Percentiles rank a stretch among this genome's conserved stretches.
phyloP scores from a whole-genome alignment of 2,329 filamentous ascomycete genomes.

The Intubia oerlemansii region DNA sequence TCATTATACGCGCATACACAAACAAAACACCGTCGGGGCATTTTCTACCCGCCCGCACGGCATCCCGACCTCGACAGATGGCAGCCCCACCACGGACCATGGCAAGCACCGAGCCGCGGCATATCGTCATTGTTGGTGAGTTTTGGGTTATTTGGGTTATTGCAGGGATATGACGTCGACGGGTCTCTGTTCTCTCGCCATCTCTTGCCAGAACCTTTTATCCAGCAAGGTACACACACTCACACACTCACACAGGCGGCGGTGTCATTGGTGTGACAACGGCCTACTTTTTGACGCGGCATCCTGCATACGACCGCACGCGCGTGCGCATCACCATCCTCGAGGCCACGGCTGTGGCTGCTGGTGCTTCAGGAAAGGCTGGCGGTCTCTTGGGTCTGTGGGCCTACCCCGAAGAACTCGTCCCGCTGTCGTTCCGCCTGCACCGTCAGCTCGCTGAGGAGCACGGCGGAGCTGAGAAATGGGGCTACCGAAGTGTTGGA shows the following conservation, averaged over 20 bases:
- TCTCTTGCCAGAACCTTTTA: too few relatives aligned
- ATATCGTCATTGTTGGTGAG: slow-evolving; percentile 22
- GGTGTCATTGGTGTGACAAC: slow-evolving; percentile 85
- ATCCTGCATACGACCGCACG: slow-evolving; percentile 55
- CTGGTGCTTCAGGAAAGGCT: slow-evolving; percentile 88
- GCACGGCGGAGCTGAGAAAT: slow-evolving; percentile 54
- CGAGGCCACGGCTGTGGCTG: slow-evolving; percentile 65
- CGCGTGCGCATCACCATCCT: slow-evolving; percentile 66
- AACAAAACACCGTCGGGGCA: too few relatives aligned
- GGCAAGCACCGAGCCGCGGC: slow-evolving; percentile 2
- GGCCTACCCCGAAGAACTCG: slow-evolving; percentile 73
- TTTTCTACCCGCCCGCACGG: too few relatives aligned
- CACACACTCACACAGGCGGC: too few relatives aligned
- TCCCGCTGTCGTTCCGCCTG: slow-evolving; percentile 65
- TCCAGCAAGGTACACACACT: too few relatives aligned
- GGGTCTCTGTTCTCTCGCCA: too few relatives aligned
- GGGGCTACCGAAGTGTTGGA: slow-evolving; percentile 68
- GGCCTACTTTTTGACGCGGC: slow-evolving; percentile 77
- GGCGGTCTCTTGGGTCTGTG: slow-evolving; percentile 77
- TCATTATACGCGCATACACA: too few relatives aligned
- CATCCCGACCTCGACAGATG: too few relatives aligned
- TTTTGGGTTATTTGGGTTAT: too few relatives aligned
- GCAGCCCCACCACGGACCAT: not conserved
- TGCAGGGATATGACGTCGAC: too few relatives aligned
- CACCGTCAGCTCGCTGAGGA: slow-evolving; percentile 71